Evolutionary conservation across 176 grass and related monocot species (phyloP).

Genomic region (Poa pratensis): DNA sequence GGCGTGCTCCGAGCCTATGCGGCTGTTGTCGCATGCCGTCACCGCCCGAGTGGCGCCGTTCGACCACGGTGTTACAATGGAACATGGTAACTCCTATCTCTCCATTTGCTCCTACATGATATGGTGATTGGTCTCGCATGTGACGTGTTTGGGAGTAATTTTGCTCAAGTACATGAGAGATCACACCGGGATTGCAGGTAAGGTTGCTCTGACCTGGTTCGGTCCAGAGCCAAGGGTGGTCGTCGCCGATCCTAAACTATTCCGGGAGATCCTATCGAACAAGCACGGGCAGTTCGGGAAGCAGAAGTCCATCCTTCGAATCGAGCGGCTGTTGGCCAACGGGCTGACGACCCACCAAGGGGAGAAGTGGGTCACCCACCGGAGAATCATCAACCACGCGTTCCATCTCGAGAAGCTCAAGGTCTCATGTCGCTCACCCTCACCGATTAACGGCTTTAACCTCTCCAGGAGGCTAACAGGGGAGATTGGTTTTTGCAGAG

Average conservation of each 20-base stretch:
- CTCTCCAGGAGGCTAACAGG: neutral
- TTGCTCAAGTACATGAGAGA: neutral
- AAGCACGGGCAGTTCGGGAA: conserved; percentile 49
- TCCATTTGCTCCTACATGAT: neutral
- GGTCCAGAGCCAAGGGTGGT: conserved; percentile 43
- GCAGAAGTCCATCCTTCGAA: neutral
- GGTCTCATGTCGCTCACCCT: neutral
- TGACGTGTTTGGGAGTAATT: neutral
- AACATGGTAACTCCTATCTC: conserved; percentile 41
- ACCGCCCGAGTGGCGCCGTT: conserved; percentile 40
- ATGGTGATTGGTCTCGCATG: neutral
- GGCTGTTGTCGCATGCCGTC: conserved; percentile 56
- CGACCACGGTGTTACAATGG: conserved; percentile 9
- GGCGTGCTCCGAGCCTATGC: conserved; percentile 46
- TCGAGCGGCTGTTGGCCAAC: neutral
- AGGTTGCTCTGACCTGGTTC: conserved; percentile 52
- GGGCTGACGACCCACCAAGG: conserved; percentile 47
- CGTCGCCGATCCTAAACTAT: conserved; percentile 40
- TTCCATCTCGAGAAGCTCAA: conserved; percentile 81
- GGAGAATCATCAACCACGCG: conserved; percentile 70
- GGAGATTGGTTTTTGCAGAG: conserved; percentile 20
- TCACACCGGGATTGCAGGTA: conserved; percentile 44
- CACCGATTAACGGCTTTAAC: neutral
- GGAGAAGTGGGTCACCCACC: conserved; percentile 65
- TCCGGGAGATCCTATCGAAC: conserved; percentile 56